phyloP scores from a whole-genome alignment of 1,139 yeast genomes.

The Hemisphaericaspora xylofermentans region DNA sequence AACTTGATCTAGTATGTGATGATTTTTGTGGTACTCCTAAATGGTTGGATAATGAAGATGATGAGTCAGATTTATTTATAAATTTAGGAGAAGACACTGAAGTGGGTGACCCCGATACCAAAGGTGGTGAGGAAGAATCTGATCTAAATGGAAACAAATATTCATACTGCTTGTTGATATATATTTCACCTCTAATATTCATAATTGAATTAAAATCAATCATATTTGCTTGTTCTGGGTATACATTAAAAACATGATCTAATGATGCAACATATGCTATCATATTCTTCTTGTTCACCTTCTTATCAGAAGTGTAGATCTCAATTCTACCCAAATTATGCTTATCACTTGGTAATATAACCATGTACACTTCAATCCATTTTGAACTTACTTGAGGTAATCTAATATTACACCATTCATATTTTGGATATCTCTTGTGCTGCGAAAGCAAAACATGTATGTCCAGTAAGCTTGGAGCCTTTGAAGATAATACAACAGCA shows the following conservation, averaged over 20 bases:
- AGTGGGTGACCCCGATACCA: background rate
- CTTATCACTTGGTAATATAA: slow-evolving; percentile 44
- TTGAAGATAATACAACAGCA: slow-evolving; percentile 55
- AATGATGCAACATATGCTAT: slow-evolving; percentile 46
- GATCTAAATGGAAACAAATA: slow-evolving; percentile 22
- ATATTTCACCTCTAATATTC: slow-evolving; percentile 51
- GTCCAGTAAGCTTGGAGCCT: slow-evolving; percentile 53
- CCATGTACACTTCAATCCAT: slow-evolving; percentile 54
- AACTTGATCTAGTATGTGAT: slow-evolving; percentile 22
- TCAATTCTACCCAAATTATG: slow-evolving; percentile 46
- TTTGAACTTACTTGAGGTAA: slow-evolving; percentile 55
- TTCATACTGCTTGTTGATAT: slow-evolving; percentile 43
- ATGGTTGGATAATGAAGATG: background rate
- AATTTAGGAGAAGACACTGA: background rate
- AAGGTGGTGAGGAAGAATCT: slow-evolving; percentile 4
- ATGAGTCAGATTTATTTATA: background rate
- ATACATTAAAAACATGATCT: slow-evolving; percentile 47
- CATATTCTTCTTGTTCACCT: slow-evolving; percentile 43
- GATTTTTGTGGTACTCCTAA: slow-evolving; percentile 9
- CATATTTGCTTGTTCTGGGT: slow-evolving; percentile 53
- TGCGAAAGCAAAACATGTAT: slow-evolving; percentile 51
- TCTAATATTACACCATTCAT: slow-evolving; percentile 57
- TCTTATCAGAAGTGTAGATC: slow-evolving; percentile 43
- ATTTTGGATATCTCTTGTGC: slow-evolving; percentile 43
- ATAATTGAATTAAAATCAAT: slow-evolving; percentile 54